Base-by-base conservation (phyloP, 352 stramenopile species). In the Pseudoperonospora humuli region DNA sequence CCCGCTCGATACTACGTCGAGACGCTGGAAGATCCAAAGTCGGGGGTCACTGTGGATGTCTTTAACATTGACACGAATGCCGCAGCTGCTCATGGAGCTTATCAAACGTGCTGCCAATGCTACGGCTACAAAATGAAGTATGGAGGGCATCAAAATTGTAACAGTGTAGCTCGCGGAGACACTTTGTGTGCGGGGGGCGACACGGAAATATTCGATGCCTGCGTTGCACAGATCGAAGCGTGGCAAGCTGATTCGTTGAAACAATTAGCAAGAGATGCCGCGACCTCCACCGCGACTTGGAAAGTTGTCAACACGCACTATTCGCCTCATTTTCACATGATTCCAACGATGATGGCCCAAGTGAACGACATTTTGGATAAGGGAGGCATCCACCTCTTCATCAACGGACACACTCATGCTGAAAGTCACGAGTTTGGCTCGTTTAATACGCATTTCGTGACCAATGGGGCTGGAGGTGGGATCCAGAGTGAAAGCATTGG, bases 291-390 rank as follows among this genome's bases (percentile, higher is more conserved):
- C 0, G 75, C 75, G 4, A 83, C 68, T 18, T 86, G 70, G 69
- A 86, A 86, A 49, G 40, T 84, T 42, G 69, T 86, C 31, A 84
- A 84, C 45, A 75, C 75, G n/a, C 71, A 86, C 57, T 84, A 86
- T 56, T 83, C 70, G 14, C 75, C 75, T 20, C 68, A 83, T 44
- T 83, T 81, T 33, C 74, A 86, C 66, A 84, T 86, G 70, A 50
- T 55, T 7, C 76, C 73, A 19, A 45, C 53, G n/a, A 75, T 82
- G 64, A 85, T 85, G 70, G 44, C 59, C 14, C 62, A 82, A 25
- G 77, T 78, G 61, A 81, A 82, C 43, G 33, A 63, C 1, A 67
- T 79, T 60, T 46, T 84, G 5, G 44, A 58, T 7, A 67, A 61
- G 19, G 61, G 51, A 21, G 62, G 59, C 43, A 55, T 86, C 6